These are phyloP conservation scores for Kodamaea leandrae DNA, from an alignment of 805 yeast species.

Conservation along the genomic window DNA sequence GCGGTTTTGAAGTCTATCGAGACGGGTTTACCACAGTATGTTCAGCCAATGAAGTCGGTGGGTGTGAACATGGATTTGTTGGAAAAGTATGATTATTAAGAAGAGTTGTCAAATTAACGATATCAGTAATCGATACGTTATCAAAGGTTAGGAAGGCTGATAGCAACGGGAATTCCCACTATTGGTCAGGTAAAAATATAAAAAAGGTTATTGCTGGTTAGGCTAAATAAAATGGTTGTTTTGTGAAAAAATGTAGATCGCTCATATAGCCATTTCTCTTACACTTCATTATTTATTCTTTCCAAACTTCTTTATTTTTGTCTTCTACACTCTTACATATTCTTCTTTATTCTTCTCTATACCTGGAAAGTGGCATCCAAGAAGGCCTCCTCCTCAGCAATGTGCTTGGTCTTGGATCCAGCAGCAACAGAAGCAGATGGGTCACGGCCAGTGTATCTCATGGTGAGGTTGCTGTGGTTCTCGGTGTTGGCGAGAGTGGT, in stretches of 20 bases:
- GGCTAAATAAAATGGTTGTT: no score
- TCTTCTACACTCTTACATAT: no score
- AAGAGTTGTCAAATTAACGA: not conserved
- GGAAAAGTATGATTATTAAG: constrained; percentile 8
- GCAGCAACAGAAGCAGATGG: constrained; percentile 99
- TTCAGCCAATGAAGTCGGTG: constrained; percentile 24
- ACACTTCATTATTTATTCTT: no score
- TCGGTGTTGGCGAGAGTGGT: constrained; percentile 77
- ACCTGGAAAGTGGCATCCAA: constrained; percentile 66
- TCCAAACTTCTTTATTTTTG: no score
- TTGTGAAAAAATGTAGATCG: no score
- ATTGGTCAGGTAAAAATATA: no score
- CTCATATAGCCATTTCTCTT: no score
- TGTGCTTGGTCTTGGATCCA: constrained; percentile 87
- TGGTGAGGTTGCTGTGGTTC: constrained; percentile 51
- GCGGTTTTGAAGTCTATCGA: constrained; percentile 34
- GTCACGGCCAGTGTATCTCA: constrained; percentile 95
- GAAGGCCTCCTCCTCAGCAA: constrained; percentile 84
- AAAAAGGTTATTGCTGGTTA: no score
- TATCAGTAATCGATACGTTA: no score
- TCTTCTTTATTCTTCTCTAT: not conserved
- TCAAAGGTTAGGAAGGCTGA: no score
- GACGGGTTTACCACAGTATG: constrained; percentile 33
- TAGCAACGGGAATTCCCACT: no score
- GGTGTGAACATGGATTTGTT: constrained; percentile 13